phyloP scores from a whole-genome alignment of 106 monocot species.

The Dendrobium officinale region DNA sequence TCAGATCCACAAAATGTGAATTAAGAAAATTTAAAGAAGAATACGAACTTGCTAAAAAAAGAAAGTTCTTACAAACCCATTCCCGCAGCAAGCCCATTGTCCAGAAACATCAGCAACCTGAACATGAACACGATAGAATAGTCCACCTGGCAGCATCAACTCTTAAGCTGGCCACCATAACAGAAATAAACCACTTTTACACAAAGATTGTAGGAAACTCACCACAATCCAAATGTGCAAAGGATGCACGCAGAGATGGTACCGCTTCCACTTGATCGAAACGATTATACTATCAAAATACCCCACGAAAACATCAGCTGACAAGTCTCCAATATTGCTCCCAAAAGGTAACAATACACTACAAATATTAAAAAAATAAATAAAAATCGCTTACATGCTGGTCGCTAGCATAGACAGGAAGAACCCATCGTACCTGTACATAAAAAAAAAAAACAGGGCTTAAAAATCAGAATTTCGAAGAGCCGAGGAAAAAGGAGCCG shows the following conservation, averaged over 20 bases:
- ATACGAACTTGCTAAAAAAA: not conserved
- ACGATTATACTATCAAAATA: conserved; percentile 43
- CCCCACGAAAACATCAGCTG: conserved; percentile 20
- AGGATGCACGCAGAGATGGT: conserved; percentile 61
- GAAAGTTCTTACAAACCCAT: conserved; percentile 84
- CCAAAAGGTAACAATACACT: conserved; percentile 15
- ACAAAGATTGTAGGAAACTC: conserved; percentile 13
- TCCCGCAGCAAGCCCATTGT: conserved; percentile 91
- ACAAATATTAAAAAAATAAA: not conserved
- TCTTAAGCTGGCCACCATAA: not conserved
- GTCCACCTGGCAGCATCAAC: conserved; percentile 55
- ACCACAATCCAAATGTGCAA: conserved; percentile 95
- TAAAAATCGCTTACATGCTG: conserved; percentile 52
- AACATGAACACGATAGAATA: conserved; percentile 87
- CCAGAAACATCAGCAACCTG: conserved; percentile 85
- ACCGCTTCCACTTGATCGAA: conserved; percentile 70
- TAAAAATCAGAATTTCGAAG: not conserved
- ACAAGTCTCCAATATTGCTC: not conserved
- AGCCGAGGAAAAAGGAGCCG: not conserved
- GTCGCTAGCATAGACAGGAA: conserved; percentile 97
- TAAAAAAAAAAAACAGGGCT: not conserved
- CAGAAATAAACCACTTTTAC: not conserved
- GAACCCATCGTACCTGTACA: conserved; percentile 93
- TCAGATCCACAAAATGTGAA: not conserved
- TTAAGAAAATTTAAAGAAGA: not conserved